Evolutionary conservation across 208 protist species (phyloP), one percentile per base, ranked within the genome.

Genomic region (Crithidia fasciculata): DNA sequence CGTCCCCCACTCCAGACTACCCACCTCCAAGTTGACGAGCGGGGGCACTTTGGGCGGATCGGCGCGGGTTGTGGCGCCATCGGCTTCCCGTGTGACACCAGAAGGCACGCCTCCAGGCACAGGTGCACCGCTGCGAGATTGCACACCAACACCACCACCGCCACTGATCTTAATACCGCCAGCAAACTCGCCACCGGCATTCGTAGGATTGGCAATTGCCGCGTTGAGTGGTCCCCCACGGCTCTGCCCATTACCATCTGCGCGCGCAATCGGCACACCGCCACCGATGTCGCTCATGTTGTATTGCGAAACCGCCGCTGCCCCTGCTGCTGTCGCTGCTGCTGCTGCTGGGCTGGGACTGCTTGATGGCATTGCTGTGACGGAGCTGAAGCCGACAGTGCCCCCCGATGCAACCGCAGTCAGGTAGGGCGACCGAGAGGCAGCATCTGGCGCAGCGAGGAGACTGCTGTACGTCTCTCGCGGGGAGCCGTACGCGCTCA

Each of bases 1-100:
- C 45, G 72, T 88, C 12, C 91, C 91, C 91, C 91, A 95, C 63
- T 90, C 82, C 10, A 95, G 70, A 40, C 54, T 71, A 36, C 80
- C 67, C 13, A 95, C 77, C 44, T 81, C 62, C 18, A 95, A 50
- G 58, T 83, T 89, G 49, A 86, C 84, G 40, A 92, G 72, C 5
- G 75, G 72, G 0, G 81, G 74, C 28, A 80, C 47, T 5, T 74
- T 73, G 13, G 16, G 47, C 15, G 39, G 6, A 8, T 18, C 62
- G 5, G 60, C 28, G 15, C 13, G 9, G 43, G 44, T 9, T 18
- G 54, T 50, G 0, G 36, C 63, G 19, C 18, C 41, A 13, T 69
- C 63, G 4, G 2, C 41, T 8, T 69, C 63, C 7, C 63, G 52
- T 10, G 47, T 8, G 2, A 54, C 18, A 2, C 16, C 59, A 18